Evolutionary conservation across 345 rosid genomes (phyloP).

Genomic region (Euclidium syriacum): DNA sequence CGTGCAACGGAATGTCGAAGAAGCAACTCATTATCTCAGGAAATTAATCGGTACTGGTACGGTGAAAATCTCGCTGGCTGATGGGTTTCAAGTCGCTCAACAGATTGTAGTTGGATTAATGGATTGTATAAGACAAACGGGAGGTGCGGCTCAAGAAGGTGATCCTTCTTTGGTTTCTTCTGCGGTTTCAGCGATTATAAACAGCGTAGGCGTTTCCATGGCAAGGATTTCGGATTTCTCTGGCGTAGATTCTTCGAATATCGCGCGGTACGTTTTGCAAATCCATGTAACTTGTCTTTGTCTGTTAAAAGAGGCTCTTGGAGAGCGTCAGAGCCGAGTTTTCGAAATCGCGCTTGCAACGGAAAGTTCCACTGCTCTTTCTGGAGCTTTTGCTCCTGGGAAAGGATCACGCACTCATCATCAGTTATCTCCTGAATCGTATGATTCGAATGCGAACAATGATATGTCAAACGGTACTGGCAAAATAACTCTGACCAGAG

Average conservation of each 20-base stretch:
- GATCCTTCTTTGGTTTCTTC: slow-evolving; percentile 93
- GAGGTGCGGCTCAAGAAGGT: slow-evolving; percentile 98
- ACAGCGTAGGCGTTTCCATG: slow-evolving; percentile 57
- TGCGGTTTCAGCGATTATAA: slow-evolving; percentile 83
- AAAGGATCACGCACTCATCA: slow-evolving; percentile 81
- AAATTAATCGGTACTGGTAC: slow-evolving; percentile 52
- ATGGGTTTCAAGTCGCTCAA: slow-evolving; percentile 76
- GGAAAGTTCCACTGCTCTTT: slow-evolving; percentile 78
- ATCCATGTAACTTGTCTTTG: slow-evolving; percentile 74
- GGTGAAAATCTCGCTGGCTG: slow-evolving; percentile 43
- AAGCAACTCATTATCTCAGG: slow-evolving; percentile 51
- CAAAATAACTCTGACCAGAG: slow-evolving; percentile 42
- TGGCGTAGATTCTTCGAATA: slow-evolving; percentile 38
- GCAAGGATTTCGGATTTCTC: slow-evolving; percentile 73
- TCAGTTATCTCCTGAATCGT: slow-evolving; percentile 70
- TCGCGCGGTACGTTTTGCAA: slow-evolving; percentile 69
- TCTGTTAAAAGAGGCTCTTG: slow-evolving; percentile 90
- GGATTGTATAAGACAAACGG: slow-evolving; percentile 87
- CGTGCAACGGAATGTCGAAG: slow-evolving; percentile 70
- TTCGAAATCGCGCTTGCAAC: slow-evolving; percentile 97
- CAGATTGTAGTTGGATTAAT: slow-evolving; percentile 62
- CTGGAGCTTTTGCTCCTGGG: slow-evolving; percentile 56
- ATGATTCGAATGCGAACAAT: slow-evolving; percentile 48
- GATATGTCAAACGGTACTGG: slow-evolving; percentile 46
- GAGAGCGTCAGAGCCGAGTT: slow-evolving; percentile 92